phyloP scores from a whole-genome alignment of 75 land plant species.

The Pseudotsuga menziesii region DNA sequence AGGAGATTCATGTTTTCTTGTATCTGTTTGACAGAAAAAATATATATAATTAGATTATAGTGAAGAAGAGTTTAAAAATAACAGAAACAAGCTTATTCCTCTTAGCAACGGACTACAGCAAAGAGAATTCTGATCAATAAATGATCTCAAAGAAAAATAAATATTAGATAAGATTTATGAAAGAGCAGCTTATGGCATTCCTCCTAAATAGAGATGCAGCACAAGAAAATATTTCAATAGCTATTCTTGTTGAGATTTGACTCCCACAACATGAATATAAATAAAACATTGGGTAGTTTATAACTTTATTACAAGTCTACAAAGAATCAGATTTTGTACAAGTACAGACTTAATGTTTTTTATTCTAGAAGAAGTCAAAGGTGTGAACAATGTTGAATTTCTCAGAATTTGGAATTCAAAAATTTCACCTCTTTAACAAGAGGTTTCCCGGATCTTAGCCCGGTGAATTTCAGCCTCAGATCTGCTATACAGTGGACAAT shows the following conservation, averaged over 20 bases:
- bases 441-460: too few relatives aligned
- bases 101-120: neutral
- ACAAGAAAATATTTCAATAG: neutral
- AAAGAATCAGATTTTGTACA: neutral
- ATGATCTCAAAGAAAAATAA: too few relatives aligned
- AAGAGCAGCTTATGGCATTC: neutral
- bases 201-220: neutral
- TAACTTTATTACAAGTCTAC: neutral
- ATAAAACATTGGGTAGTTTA: neutral
- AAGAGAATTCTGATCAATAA: too few relatives aligned
- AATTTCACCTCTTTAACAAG: neutral
- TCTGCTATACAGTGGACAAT: too few relatives aligned
- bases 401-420: neutral
- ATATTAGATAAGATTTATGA: too few relatives aligned
- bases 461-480: too few relatives aligned
- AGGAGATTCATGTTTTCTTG: conserved; percentile 78
- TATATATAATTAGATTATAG: neutral
- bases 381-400: neutral
- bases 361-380: neutral
- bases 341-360: neutral
- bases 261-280: neutral
- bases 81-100: neutral
- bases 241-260: neutral
- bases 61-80: neutral
- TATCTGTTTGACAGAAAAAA: conserved; percentile 35